Evolutionary conservation across 371 early-diverging fungal species (phyloP).

Genomic region (Circinella umbellata): DNA sequence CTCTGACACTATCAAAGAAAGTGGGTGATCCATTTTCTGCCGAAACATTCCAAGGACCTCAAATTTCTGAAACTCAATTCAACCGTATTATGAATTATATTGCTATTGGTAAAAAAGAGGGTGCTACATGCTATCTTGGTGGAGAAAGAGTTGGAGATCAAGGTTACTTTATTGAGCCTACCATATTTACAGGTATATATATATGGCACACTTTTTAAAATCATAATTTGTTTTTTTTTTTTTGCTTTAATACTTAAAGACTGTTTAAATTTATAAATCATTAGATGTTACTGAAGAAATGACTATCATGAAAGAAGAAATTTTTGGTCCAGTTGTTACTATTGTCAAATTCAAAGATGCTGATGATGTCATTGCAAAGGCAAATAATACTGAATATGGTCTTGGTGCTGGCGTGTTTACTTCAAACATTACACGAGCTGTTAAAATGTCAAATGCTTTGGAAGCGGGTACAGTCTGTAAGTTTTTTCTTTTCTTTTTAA

Average conservation of each 20-base stretch:
- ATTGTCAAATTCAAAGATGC: slow-evolving; percentile 68
- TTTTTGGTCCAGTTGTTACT: slow-evolving; percentile 83
- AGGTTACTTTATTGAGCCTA: slow-evolving; percentile 58
- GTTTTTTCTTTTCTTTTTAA: not conserved
- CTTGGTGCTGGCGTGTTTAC: slow-evolving; percentile 87
- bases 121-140: slow-evolving; percentile 50
- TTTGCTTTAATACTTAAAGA: no score
- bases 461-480: slow-evolving; percentile 27
- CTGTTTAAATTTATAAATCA: no score
- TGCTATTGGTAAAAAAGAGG: slow-evolving; percentile 49
- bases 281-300: slow-evolving; percentile 48
- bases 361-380: slow-evolving; percentile 72
- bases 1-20: slow-evolving; percentile 53
- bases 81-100: slow-evolving; percentile 64
- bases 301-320: slow-evolving; percentile 73
- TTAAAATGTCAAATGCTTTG: slow-evolving; percentile 60
- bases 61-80: slow-evolving; percentile 77
- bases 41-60: slow-evolving; percentile 67
- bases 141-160: slow-evolving; percentile 49
- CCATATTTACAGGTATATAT: slow-evolving; percentile 34
- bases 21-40: slow-evolving; percentile 65
- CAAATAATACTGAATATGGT: slow-evolving; percentile 77
- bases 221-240: not conserved
- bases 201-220: no score
- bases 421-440: slow-evolving; percentile 68